Evolutionary conservation across 257 asterid genomes (phyloP), one percentile per base, ranked within the genome.

Genomic region (Leptodermis oblonga): DNA sequence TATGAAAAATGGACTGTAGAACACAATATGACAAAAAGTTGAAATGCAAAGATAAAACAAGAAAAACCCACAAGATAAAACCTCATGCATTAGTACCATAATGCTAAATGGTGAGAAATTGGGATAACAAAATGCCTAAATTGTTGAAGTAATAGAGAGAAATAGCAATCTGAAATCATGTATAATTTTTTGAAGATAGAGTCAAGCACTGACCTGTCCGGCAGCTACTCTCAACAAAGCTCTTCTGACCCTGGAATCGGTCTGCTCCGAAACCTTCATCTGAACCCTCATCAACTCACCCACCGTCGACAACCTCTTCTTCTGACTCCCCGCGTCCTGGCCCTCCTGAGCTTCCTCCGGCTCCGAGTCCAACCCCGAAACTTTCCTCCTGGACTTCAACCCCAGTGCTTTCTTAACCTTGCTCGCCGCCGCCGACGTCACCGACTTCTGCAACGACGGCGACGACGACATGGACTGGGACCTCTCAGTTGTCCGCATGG

Each of bases 211-310:
- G 25, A 92, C 98, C 95, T 88, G 97, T 62, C 87, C 97, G 10
- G 96, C 93, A 70, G 95, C 95, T 20, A 90, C 82, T 80, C 98
- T 80, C 73, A 92, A 73, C 71, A 90, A 75, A 60, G 92, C 88
- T 48, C 95, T 82, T 33, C 98, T 84, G 82, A 87, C 81, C 72
- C 97, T 84, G 42, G 96, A 87, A 88, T 92, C 96, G 18, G 79
- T 81, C 76, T 78, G 90, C 78, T 90, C 97, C 36, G 97, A 82
- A 62, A 90, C 79, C 79, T 84, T 82, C 98, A 92, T 87, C 82
- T 92, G 98, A 60, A 86, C 76, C 85, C 96, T 88, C 78, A 90
- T 83, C 74, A 92, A 78, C 79, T 92, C 97, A 51, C 90, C 90
- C 69, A 70, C 74, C 36, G 77, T 80, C 59, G 71, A 81, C 20